Evolutionary conservation across 257 asterid genomes (phyloP).

Genomic region (Penstemon newberryi): DNA sequence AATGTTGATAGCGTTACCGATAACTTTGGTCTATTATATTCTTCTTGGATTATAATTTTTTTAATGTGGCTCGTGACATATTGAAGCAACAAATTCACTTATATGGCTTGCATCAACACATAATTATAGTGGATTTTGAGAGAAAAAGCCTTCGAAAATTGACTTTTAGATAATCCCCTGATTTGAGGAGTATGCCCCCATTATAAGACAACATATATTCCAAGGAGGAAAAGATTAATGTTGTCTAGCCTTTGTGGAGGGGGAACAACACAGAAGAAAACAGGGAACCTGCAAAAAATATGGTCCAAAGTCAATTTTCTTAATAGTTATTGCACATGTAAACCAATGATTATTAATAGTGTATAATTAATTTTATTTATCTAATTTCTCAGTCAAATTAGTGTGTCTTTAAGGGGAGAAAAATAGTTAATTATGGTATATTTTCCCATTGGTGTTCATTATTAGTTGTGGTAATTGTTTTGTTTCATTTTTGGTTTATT

Average conservation of each 20-base stretch:
- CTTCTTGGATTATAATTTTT: conserved; percentile 39
- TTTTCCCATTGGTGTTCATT: too few relatives aligned
- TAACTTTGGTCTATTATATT: conserved; percentile 56
- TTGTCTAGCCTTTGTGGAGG: conserved; percentile 22
- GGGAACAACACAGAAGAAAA: conserved; percentile 33
- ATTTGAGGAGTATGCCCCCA: conserved; percentile 23
- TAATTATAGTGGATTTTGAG: not conserved
- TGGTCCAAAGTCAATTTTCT: not conserved
- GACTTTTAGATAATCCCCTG: conserved; percentile 9
- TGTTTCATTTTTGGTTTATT: too few relatives aligned
- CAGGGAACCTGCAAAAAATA: conserved; percentile 18
- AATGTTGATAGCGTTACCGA: conserved; percentile 58
- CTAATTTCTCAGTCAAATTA: too few relatives aligned
- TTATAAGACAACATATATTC: not conserved
- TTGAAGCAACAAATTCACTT: not conserved
- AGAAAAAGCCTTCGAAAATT: not conserved
- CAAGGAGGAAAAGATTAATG: conserved; percentile 22
- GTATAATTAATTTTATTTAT: too few relatives aligned
- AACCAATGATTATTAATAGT: not conserved
- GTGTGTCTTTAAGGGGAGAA: too few relatives aligned
- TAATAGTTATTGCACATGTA: conserved; percentile 25
- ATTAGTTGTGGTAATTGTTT: too few relatives aligned
- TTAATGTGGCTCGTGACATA: not conserved
- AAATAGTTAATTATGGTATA: too few relatives aligned
- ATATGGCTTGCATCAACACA: not conserved